These are phyloP conservation scores for Nowakowskiella sp. DNA, from an alignment of 192 early-diverging fungal genomes.

Conservation along the genomic window DNA sequence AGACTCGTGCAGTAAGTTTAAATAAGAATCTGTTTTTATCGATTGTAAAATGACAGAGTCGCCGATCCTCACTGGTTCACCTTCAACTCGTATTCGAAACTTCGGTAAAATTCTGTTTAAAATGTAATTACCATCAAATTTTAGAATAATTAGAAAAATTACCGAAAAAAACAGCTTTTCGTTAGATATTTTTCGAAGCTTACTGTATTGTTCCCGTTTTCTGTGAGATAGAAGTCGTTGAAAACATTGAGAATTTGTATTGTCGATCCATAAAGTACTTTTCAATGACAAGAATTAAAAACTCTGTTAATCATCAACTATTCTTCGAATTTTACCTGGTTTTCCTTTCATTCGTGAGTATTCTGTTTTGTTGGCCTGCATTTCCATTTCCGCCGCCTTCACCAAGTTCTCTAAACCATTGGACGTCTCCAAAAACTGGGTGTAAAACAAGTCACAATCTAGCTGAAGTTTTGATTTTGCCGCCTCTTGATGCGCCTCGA, in stretches of 20 bases:
- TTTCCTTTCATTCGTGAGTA: constrained; percentile 15
- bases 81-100: constrained; percentile 26
- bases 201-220: constrained; percentile 16
- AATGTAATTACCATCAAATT: too few species aligned
- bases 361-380: constrained; percentile 21
- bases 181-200: constrained; percentile 15
- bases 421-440: constrained; percentile 1
- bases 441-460: neutral
- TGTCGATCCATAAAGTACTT: constrained; percentile 23
- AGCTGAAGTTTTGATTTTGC: neutral
- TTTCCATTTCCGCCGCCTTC: constrained; percentile 16
- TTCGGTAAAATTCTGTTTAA: constrained; percentile 28
- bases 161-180: constrained; percentile 13
- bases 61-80: constrained; percentile 22
- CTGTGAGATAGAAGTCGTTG: constrained; percentile 15
- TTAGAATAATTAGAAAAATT: constrained; percentile 5
- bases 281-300: neutral
- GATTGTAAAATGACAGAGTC: constrained; percentile 24
- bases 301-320: neutral
- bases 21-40: constrained; percentile 19
- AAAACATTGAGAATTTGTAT: constrained; percentile 21
- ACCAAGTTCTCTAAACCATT: constrained; percentile 6
- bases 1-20: constrained; percentile 6
- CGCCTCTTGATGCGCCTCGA: neutral
- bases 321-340: neutral